A percentile compares a stretch with the other conserved stretches of the same genome.
Evolutionary conservation across 306 rosid species (phyloP).

Genomic region (Mimosa bimucronata): DNA sequence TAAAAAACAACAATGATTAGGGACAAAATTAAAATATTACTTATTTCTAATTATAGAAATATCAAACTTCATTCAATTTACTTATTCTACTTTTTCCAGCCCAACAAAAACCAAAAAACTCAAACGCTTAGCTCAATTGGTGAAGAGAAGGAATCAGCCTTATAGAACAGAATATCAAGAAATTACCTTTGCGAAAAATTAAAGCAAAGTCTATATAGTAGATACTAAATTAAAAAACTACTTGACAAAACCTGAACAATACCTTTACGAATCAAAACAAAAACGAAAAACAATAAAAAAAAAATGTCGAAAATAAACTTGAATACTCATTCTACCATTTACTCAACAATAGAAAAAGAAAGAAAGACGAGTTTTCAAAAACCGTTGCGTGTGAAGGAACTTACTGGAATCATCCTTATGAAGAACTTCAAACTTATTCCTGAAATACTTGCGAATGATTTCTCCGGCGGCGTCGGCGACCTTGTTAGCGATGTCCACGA

Average conservation of each 20-base stretch:
- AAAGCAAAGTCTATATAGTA: background rate
- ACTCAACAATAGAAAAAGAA: background rate
- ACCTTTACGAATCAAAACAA: background rate
- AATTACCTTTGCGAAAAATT: background rate
- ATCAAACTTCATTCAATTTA: background rate
- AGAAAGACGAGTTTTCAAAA: background rate
- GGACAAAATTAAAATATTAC: background rate
- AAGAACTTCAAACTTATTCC: conserved; percentile 48
- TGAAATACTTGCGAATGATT: conserved; percentile 71
- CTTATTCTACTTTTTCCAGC: background rate
- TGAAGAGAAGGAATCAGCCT: background rate
- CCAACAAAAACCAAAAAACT: background rate
- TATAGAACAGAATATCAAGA: background rate
- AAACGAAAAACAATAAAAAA: background rate
- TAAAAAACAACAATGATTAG: background rate
- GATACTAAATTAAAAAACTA: background rate
- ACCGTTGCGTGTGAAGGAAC: background rate
- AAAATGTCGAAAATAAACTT: background rate
- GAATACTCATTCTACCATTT: background rate
- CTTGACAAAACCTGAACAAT: too few species aligned
- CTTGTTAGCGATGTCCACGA: conserved; percentile 61
- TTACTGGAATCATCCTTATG: conserved; percentile 17
- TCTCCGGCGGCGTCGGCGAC: conserved; percentile 90
- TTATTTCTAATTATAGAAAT: background rate
- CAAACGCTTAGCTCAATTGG: background rate